A percentile compares a stretch with the other conserved stretches of the same genome.
Conservation (phyloP, 441 rosid genomes). For the Kokia cookei region DNA sequence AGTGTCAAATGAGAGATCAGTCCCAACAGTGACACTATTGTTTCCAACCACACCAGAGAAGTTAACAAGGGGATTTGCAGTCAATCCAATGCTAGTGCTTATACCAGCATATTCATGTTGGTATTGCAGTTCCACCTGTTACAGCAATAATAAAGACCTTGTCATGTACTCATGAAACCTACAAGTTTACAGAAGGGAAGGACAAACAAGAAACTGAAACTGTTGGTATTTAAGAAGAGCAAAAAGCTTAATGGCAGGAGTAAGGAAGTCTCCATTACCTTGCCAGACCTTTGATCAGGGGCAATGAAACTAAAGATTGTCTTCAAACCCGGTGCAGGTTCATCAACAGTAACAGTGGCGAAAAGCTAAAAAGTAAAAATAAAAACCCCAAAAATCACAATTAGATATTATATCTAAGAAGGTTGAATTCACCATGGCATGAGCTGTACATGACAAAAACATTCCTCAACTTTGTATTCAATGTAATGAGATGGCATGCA, state of each 20-base stretch:
- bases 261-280: conserved; percentile 35
- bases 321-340: conserved; percentile 89
- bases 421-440: not conserved
- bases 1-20: conserved; percentile 82
- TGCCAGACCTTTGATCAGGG: conserved; percentile 96
- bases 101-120: conserved; percentile 87
- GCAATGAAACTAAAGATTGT: conserved; percentile 65
- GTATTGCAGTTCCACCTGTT: conserved; percentile 86
- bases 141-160: not conserved
- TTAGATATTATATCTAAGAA: not conserved
- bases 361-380: conserved; percentile 36
- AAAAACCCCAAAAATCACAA: not conserved
- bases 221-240: not conserved
- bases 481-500: not conserved
- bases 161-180: not conserved
- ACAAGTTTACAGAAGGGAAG: not conserved
- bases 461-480: not conserved
- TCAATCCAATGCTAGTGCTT: conserved; percentile 76
- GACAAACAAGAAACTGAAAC: not conserved
- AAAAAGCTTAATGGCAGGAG: not conserved
- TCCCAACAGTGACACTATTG: conserved; percentile 52
- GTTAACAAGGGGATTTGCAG: conserved; percentile 72
- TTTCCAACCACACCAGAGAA: conserved; percentile 87
- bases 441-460: not conserved
- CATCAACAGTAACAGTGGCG: conserved; percentile 77